phyloP scores from a whole-genome alignment of 2,329 filamentous ascomycete genomes.

The Mariannaea sp. region DNA sequence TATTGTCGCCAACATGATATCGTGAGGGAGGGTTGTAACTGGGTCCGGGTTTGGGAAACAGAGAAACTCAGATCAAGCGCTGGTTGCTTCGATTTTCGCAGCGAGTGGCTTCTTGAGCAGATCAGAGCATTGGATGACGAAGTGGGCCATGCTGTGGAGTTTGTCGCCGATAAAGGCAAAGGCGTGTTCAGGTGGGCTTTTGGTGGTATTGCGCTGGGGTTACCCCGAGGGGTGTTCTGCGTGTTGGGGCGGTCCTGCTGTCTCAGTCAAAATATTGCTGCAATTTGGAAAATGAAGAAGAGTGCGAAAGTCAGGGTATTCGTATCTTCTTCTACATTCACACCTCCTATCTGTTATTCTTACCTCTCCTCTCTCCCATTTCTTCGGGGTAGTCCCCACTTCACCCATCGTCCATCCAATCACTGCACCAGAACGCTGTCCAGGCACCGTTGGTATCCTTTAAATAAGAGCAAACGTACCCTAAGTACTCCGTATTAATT shows the following conservation, averaged over 20 bases:
- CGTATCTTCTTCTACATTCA: not conserved
- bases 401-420: not conserved
- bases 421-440: not conserved
- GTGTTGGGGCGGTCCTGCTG: not conserved
- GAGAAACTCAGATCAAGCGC: conserved; percentile 38
- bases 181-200: conserved; percentile 30
- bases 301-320: conserved; percentile 4
- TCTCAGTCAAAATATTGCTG: not conserved
- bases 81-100: conserved; percentile 44
- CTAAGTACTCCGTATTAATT: too few relatives aligned
- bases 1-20: not conserved
- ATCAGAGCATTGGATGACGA: conserved; percentile 40
- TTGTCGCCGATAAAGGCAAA: conserved; percentile 30
- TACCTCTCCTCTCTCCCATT: not conserved
- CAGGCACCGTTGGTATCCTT: not conserved
- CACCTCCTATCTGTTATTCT: not conserved
- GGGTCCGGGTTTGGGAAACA: conserved; percentile 22
- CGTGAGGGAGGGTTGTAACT: conserved; percentile 19
- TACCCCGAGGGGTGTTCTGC: not conserved
- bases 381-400: not conserved
- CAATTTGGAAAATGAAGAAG: not conserved
- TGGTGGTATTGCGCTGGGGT: not conserved
- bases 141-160: conserved; percentile 2
- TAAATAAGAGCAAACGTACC: not conserved
- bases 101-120: conserved; percentile 29